Percentiles rank a stretch among this genome's conserved stretches.
Conservation (phyloP, 768 basidiomycete species). For the Boletus subcaerulescens region DNA sequence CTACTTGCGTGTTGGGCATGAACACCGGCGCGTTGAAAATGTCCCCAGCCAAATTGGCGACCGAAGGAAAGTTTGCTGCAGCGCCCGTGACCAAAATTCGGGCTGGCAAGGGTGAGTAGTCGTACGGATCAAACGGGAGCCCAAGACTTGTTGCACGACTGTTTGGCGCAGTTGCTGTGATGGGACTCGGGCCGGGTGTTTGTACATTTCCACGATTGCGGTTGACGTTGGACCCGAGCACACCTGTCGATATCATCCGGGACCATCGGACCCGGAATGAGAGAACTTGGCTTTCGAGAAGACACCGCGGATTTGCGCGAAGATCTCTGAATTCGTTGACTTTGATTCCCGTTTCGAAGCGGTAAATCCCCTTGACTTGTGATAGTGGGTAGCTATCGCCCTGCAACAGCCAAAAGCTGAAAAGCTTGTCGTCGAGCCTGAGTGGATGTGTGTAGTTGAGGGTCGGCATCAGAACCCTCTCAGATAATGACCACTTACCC, state of each 20-base stretch:
- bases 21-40: conserved; percentile 81
- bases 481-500: conserved; percentile 49
- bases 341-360: conserved; percentile 86
- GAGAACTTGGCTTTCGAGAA: conserved; percentile 78
- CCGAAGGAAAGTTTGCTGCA: conserved; percentile 79
- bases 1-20: conserved; percentile 71
- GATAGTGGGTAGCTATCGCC: conserved; percentile 72
- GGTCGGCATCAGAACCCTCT: neutral
- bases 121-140: conserved; percentile 77
- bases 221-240: conserved; percentile 47
- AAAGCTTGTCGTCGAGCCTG: conserved; percentile 89
- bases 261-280: conserved; percentile 84
- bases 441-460: neutral
- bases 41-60: conserved; percentile 77
- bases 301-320: conserved; percentile 83
- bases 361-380: conserved; percentile 80
- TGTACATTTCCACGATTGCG: conserved; percentile 34
- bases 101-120: conserved; percentile 58
- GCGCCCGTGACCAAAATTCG: conserved; percentile 73
- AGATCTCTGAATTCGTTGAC: conserved; percentile 87
- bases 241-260: conserved; percentile 64
- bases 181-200: conserved; percentile 27
- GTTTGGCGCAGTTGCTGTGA: conserved; percentile 14
- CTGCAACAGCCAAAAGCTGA: conserved; percentile 86
- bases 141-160: conserved; percentile 46